phyloP scores from a whole-genome alignment of 495 filamentous ascomycete species.

The Emericellopsis terricola region DNA sequence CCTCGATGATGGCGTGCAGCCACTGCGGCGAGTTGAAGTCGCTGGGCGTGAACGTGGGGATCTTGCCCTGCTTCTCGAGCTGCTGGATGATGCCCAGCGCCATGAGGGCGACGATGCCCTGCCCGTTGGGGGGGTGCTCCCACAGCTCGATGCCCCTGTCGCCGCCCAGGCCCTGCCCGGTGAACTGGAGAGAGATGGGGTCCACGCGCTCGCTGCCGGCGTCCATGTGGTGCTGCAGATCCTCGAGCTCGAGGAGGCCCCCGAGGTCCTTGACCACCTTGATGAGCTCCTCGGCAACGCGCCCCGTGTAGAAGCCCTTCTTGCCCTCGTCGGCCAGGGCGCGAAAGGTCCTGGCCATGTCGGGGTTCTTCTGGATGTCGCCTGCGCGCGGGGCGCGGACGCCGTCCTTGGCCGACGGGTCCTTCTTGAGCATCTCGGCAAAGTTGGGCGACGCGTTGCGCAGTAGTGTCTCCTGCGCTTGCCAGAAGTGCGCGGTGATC shows the following conservation, averaged over 20 bases:
- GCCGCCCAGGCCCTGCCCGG: constrained; percentile 34
- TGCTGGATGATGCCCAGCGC: constrained; percentile 79
- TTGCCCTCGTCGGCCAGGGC: constrained; percentile 64
- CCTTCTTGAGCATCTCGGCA: constrained; percentile 65
- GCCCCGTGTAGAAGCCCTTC: constrained; percentile 78
- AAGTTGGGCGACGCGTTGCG: constrained; percentile 64
- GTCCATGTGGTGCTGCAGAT: constrained; percentile 59
- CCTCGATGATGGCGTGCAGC: constrained; percentile 79
- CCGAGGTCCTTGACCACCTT: constrained; percentile 62
- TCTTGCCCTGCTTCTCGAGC: constrained; percentile 52
- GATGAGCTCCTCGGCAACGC: constrained; percentile 60
- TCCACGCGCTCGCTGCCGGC: constrained; percentile 60
- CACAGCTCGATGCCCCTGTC: constrained; percentile 46
- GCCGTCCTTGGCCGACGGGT: constrained; percentile 43
- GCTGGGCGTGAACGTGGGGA: constrained; percentile 42
- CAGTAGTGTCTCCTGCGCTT: constrained; percentile 36
- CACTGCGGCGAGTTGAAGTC: constrained; percentile 62
- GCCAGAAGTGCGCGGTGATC: constrained; percentile 62
- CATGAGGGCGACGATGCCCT: constrained; percentile 90
- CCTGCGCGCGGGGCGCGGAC: constrained; percentile 53
- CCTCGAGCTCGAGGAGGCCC: constrained; percentile 60
- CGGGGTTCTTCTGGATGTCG: constrained; percentile 80
- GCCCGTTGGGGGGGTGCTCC: constrained; percentile 97
- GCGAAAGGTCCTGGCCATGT: constrained; percentile 67
- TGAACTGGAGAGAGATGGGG: constrained; percentile 64